Percentiles rank a stretch among this genome's conserved stretches.
Evolutionary conservation across 495 filamentous ascomycete species (phyloP).

Genomic region (Lasiosphaeria ovina): DNA sequence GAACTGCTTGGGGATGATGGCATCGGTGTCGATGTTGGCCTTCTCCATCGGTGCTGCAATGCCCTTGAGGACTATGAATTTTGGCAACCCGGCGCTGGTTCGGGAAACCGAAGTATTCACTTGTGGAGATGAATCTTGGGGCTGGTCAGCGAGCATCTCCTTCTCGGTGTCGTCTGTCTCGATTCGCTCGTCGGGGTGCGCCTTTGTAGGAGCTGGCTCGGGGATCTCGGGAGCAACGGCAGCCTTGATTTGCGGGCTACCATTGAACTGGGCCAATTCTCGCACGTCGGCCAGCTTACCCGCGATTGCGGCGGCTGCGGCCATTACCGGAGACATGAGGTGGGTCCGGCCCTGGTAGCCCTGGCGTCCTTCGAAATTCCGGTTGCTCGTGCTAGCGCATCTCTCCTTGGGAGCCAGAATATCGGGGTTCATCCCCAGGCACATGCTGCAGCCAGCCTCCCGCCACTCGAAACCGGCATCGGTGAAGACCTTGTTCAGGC

Average conservation of each 20-base stretch:
- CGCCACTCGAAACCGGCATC: slow-evolving; percentile 97
- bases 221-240: slow-evolving; percentile 27
- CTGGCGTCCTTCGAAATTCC: slow-evolving; percentile 97
- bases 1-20: slow-evolving; percentile 99
- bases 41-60: slow-evolving; percentile 86
- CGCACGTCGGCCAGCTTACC: slow-evolving; percentile 92
- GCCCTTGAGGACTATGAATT: slow-evolving; percentile 79
- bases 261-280: slow-evolving; percentile 62
- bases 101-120: slow-evolving; percentile 57
- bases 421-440: slow-evolving; percentile 98
- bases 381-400: slow-evolving; percentile 93
- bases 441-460: slow-evolving; percentile 98
- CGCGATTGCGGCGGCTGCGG: slow-evolving; percentile 82
- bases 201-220: slow-evolving; percentile 35
- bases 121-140: slow-evolving; percentile 64
- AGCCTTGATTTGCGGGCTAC: slow-evolving; percentile 46
- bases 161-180: slow-evolving; percentile 69
- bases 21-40: slow-evolving; percentile 92
- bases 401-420: slow-evolving; percentile 92
- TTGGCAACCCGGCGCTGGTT: slow-evolving; percentile 64
- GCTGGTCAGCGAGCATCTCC: slow-evolving; percentile 74
- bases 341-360: slow-evolving; percentile 92
- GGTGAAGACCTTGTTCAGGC: slow-evolving; percentile 85
- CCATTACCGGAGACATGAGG: slow-evolving; percentile 96
- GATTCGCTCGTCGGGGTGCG: slow-evolving; percentile 67